Base-by-base conservation (phyloP, 139 green algal species). In the Tetradesmus obliquus region DNA sequence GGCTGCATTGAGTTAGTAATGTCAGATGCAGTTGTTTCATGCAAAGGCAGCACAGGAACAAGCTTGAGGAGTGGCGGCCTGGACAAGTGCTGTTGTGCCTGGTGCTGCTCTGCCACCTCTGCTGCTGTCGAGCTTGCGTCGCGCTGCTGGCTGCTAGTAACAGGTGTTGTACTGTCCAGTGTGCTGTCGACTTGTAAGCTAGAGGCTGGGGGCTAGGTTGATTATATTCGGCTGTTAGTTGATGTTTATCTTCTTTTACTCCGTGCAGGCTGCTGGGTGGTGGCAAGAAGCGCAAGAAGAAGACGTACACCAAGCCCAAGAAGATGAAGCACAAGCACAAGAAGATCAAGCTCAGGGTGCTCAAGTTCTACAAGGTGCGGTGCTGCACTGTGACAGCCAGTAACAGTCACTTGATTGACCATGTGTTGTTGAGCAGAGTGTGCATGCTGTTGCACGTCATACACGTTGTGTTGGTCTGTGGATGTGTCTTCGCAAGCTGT, bases 241-340 rank as follows among this genome's bases (percentile, higher is more conserved):
- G 82, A 81, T 12, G 82, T n/a, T 62, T 79, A 92, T 96, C 79
- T 94, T 1, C 7, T 98, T 90, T 1, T 6, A 5, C 92, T 98
- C 58, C 94, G 98, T 24, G 66, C 66, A 76, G 66, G 81, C 96
- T 99, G 93, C 95, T 98, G 81, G 98, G 98, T 95, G 98, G 98
- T 94, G 98, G 94, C 91, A 99, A 99, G 98, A 99, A 99, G 97
- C 94, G 98, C 92, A 99, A 99, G 96, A 99, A 99, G 97, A 99
- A 99, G 98, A 98, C 95, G 32, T 99, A 99, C 98, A 99, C 98
- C 95, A 99, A 99, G 97, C 98, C 98, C 93, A 99, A 99, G 97
- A 99, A 99, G 98, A 94, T 97, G 93, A 99, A 99, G 98, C 98
- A 99, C 97, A 99, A 99, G 97, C 98, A 99, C 97, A 99, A 99